These are phyloP conservation scores for Perkinsus marinus DNA, from an alignment of 169 alveolate genomes.

Conservation along the genomic window DNA sequence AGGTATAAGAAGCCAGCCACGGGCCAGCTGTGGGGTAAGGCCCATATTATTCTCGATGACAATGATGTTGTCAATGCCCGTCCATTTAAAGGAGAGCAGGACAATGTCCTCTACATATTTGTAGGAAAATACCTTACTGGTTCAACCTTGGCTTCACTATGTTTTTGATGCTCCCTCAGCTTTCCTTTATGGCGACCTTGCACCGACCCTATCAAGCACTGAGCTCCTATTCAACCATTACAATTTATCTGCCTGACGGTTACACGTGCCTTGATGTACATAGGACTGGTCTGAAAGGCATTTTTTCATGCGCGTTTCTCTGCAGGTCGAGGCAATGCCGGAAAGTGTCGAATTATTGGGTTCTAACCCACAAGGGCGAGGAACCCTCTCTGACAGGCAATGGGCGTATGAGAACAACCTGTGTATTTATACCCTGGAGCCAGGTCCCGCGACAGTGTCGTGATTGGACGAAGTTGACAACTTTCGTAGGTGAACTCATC, in stretches of 20 bases:
- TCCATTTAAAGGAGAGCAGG: not conserved
- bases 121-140: too few relatives aligned
- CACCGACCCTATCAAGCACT: not conserved
- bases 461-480: not conserved
- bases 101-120: not conserved
- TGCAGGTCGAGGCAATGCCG: not conserved
- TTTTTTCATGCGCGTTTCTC: not conserved
- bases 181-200: not conserved
- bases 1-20: not conserved
- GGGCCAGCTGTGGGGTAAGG: not conserved
- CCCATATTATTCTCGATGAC: not conserved
- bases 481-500: not conserved
- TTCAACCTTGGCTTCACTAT: too few relatives aligned
- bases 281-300: not conserved
- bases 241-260: not conserved
- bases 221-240: not conserved
- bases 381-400: not conserved
- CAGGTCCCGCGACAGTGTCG: not conserved
- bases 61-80: not conserved
- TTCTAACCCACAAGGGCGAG: not conserved
- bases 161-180: not conserved
- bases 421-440: not conserved
- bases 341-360: not conserved
- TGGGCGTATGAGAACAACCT: not conserved
- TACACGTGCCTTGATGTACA: not conserved